Evolutionary conservation across 352 stramenopile genomes (phyloP).

Genomic region (Phytopythium cucurbitacearum): DNA sequence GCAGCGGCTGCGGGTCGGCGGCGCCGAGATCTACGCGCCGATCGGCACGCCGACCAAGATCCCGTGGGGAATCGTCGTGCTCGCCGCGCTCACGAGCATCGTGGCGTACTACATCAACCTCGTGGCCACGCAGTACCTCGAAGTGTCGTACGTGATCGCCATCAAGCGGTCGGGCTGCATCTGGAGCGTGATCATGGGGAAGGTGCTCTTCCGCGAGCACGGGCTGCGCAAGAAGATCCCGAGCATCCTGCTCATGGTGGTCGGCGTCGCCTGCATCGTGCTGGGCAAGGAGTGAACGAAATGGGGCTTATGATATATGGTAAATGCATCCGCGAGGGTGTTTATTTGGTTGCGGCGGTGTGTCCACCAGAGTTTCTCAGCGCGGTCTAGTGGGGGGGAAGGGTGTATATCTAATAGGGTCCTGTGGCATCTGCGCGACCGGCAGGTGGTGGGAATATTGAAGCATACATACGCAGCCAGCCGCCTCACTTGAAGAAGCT

Average conservation of each 20-base stretch:
- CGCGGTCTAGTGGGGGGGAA: not conserved
- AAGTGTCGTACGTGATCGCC: slow-evolving; percentile 82
- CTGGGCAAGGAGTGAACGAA: slow-evolving; percentile 50
- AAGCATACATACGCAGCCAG: no score
- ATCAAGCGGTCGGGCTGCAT: slow-evolving; percentile 85
- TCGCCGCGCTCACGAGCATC: slow-evolving; percentile 63
- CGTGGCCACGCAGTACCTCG: slow-evolving; percentile 66
- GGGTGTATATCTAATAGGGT: slow-evolving; percentile 1
- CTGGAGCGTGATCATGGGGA: slow-evolving; percentile 73
- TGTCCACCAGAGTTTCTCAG: not conserved
- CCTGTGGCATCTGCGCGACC: not conserved
- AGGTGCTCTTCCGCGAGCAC: slow-evolving; percentile 66
- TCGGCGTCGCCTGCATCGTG: slow-evolving; percentile 77
- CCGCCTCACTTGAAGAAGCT: slow-evolving; percentile 31
- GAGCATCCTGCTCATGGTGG: slow-evolving; percentile 76
- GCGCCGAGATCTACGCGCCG: slow-evolving; percentile 54
- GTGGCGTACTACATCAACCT: slow-evolving; percentile 86
- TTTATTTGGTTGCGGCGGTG: no score
- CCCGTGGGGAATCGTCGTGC: slow-evolving; percentile 66
- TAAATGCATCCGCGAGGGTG: no score
- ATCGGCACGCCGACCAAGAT: slow-evolving; percentile 54
- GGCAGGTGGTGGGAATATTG: no score
- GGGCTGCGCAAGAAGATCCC: slow-evolving; percentile 79
- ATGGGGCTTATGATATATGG: not conserved
- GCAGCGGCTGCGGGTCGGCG: slow-evolving; percentile 51